Conservation (phyloP, 164 flowering plant species). For the Nymphaea thermarum region DNA sequence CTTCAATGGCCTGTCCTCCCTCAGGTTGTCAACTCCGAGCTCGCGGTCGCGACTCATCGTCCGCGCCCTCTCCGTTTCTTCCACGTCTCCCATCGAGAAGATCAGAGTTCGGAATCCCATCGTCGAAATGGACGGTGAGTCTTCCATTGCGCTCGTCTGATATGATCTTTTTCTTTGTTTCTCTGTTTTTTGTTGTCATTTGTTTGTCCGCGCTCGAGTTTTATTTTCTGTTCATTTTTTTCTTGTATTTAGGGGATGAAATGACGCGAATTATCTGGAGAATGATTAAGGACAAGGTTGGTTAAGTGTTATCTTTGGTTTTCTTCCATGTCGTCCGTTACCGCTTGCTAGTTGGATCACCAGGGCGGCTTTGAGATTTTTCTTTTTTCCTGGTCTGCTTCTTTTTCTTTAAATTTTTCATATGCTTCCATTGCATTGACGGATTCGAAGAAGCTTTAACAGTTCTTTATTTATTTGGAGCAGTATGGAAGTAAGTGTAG, state of each 20-base stretch:
- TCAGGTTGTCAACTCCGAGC: background rate
- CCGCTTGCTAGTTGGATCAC: no score
- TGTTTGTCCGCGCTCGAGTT: background rate
- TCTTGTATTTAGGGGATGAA: constrained; percentile 62
- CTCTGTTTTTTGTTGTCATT: background rate
- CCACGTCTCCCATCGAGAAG: constrained; percentile 14
- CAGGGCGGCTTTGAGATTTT: no score
- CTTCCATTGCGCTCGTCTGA: background rate
- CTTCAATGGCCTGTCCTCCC: background rate
- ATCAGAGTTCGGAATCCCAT: constrained; percentile 67
- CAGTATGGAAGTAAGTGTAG: no score
- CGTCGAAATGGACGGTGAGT: constrained; percentile 88
- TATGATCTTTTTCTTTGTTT: background rate
- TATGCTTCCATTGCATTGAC: background rate
- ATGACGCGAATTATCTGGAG: constrained; percentile 90
- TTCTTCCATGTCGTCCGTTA: background rate
- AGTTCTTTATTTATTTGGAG: no score
- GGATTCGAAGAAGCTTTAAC: no score
- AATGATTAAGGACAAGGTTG: constrained; percentile 87
- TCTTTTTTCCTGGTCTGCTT: background rate
- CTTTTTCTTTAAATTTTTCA: background rate
- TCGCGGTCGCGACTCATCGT: background rate
- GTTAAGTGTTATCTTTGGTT: background rate
- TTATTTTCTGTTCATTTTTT: background rate
- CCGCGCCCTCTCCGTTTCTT: background rate